These are phyloP conservation scores for Geum urbanum DNA, from an alignment of 306 rosid genomes.

Conservation along the genomic window DNA sequence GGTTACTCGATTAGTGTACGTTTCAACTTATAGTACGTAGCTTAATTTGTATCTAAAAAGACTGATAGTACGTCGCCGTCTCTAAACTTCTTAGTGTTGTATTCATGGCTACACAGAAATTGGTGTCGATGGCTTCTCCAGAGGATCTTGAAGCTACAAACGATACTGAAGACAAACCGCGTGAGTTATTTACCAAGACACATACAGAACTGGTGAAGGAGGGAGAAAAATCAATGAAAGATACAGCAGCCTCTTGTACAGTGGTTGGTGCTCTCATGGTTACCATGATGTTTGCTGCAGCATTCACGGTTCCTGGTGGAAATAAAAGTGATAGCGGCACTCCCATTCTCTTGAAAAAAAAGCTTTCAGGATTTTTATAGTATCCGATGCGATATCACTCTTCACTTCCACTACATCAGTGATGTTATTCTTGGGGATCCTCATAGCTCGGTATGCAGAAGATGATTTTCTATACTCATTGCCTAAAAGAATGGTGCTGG, in stretches of 20 bases:
- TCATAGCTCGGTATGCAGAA: conserved; percentile 39
- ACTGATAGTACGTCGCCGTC: no score
- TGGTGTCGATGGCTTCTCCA: no score
- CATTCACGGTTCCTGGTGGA: conserved; percentile 41
- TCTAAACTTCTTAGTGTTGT: no score
- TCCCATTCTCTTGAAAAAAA: background rate
- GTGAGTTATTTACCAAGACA: conserved; percentile 20
- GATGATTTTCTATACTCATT: conserved; percentile 33
- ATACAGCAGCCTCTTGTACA: conserved; percentile 40
- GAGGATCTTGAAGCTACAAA: background rate
- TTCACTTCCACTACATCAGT: conserved; percentile 31
- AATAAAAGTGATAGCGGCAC: background rate
- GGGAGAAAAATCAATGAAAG: conserved; percentile 42
- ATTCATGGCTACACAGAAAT: no score
- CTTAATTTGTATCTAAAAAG: no score
- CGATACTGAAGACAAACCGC: background rate
- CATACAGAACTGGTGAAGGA: conserved; percentile 22
- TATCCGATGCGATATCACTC: conserved; percentile 29
- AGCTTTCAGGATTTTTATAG: conserved; percentile 1
- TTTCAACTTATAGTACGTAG: no score
- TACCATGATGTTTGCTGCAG: conserved; percentile 40
- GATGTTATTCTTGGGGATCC: conserved; percentile 27
- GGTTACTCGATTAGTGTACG: no score
- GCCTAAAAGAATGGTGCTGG: conserved; percentile 33
- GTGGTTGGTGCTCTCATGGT: conserved; percentile 37